Evolutionary conservation across 78 protist genomes (phyloP).

Genomic region (Cavenderia fasciculata): DNA sequence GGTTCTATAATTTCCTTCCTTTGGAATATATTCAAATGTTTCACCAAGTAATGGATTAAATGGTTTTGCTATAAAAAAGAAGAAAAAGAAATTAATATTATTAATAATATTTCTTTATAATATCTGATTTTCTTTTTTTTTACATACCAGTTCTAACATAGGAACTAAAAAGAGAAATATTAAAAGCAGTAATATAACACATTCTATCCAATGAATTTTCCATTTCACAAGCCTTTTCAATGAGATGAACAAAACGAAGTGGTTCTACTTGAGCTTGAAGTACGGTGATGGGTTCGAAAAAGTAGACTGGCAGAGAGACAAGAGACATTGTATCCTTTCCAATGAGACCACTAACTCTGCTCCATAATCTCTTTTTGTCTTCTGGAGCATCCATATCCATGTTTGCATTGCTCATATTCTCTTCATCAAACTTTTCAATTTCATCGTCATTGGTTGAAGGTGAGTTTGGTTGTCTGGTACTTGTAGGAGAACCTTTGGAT

Average conservation of each 20-base stretch:
- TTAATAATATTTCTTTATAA: background rate
- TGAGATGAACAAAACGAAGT: constrained; percentile 39
- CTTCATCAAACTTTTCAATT: background rate
- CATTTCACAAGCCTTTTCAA: constrained; percentile 49
- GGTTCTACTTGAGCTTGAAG: constrained; percentile 72
- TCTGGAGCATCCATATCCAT: constrained; percentile 62
- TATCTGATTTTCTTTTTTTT: background rate
- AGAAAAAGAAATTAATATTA: background rate
- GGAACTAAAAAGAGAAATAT: constrained; percentile 54
- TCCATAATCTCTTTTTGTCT: constrained; percentile 61
- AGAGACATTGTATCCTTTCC: constrained; percentile 75
- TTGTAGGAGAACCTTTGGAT: background rate
- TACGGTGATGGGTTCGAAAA: constrained; percentile 76
- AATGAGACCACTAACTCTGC: constrained; percentile 38
- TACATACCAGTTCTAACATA: constrained; percentile 47
- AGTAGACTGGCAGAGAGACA: constrained; percentile 76
- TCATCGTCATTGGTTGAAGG: background rate
- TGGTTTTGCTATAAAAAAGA: constrained; percentile 45
- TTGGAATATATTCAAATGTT: constrained; percentile 72
- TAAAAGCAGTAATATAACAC: constrained; percentile 70
- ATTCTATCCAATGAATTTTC: constrained; percentile 62
- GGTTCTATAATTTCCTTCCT: constrained; percentile 33
- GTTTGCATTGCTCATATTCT: constrained; percentile 8
- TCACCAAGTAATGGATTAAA: constrained; percentile 80
- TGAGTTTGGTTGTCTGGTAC: background rate